Conservation (phyloP, 2,329 filamentous ascomycete species). For the Fusarium siculi region DNA sequence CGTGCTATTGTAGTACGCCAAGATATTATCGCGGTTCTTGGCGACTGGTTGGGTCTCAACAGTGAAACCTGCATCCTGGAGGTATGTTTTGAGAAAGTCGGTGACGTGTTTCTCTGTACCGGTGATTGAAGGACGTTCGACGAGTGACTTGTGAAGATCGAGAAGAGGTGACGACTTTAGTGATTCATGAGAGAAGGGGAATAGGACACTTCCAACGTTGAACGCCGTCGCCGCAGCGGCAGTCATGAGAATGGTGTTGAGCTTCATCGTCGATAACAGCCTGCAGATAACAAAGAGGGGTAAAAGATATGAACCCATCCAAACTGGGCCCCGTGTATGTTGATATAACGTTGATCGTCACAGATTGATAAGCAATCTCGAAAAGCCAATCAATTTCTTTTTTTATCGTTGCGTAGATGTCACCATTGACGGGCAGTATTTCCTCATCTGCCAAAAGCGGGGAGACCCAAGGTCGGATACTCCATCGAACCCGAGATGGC, state of each 20-base stretch:
- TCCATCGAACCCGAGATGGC: not conserved
- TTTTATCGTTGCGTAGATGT: not conserved
- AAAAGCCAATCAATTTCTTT: not conserved
- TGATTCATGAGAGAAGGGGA: not conserved
- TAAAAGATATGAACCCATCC: not conserved
- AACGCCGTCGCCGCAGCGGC: not conserved
- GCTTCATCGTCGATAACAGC: not conserved
- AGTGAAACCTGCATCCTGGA: not conserved
- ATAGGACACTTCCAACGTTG: not conserved
- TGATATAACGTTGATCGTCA: not conserved
- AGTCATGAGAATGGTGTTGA: not conserved
- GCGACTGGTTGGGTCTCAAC: not conserved
- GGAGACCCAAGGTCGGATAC: not conserved
- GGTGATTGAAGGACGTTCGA: not conserved
- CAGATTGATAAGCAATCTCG: not conserved
- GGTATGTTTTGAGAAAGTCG: not conserved
- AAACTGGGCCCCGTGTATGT: not conserved
- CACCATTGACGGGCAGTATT: not conserved
- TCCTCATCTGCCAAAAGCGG: not conserved
- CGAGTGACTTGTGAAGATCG: not conserved
- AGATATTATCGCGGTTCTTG: not conserved
- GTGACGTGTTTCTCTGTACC: conserved; percentile 1
- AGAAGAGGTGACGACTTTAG: not conserved
- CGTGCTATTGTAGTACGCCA: not conserved
- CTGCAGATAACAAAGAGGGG: not conserved